These are phyloP conservation scores for Trypanosoma congolense DNA, from an alignment of 208 protist genomes.

Conservation along the genomic window DNA sequence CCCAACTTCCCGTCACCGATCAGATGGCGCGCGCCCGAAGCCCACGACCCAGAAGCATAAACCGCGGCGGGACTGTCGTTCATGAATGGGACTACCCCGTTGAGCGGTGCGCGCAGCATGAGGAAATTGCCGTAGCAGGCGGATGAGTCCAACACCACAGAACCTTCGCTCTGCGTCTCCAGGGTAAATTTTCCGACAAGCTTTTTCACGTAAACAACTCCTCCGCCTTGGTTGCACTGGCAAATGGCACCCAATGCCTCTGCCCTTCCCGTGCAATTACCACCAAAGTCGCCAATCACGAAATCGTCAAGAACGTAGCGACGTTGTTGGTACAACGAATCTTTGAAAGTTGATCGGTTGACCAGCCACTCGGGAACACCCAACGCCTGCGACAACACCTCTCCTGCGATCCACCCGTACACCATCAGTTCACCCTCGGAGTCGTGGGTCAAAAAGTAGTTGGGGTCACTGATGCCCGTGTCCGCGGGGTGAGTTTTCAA, in stretches of 20 bases:
- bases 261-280: neutral
- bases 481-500: constrained; percentile 1
- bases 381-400: neutral
- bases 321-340: constrained; percentile 10
- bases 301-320: constrained; percentile 2
- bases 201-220: constrained; percentile 20
- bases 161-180: neutral
- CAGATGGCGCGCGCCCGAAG: neutral
- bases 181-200: constrained; percentile 4
- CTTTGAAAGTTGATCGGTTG: constrained; percentile 4
- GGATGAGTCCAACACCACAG: neutral
- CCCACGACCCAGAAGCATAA: neutral
- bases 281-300: constrained; percentile 10
- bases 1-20: neutral
- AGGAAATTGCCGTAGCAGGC: neutral
- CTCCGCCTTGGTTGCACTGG: constrained; percentile 37
- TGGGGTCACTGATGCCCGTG: constrained; percentile 5
- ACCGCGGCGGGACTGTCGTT: neutral
- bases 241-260: constrained; percentile 27
- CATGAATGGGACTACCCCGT: neutral
- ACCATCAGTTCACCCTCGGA: neutral
- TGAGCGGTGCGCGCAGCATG: neutral
- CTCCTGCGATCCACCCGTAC: constrained; percentile 1
- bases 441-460: constrained; percentile 10
- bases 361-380: constrained; percentile 11